These are phyloP conservation scores for Fusarium chaquense DNA, from an alignment of 2,329 filamentous ascomycete genomes.

Conservation along the genomic window DNA sequence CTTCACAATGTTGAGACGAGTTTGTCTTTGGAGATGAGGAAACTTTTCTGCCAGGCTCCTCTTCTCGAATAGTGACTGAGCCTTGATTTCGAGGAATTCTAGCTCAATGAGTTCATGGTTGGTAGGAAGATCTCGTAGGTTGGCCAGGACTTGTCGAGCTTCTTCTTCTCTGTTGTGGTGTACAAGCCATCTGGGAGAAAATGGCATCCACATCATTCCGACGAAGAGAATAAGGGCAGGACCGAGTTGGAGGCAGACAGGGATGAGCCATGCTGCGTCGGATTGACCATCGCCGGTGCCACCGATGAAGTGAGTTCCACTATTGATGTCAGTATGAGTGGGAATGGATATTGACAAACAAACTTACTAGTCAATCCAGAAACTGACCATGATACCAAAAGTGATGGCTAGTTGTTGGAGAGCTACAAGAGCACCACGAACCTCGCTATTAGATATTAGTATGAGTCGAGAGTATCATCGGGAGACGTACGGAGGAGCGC, in stretches of 20 bases:
- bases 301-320: constrained; percentile 74
- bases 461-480: accelerated
- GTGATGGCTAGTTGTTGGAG: constrained; percentile 66
- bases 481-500: constrained; percentile 56
- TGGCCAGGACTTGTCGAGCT: constrained; percentile 71
- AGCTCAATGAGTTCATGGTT: constrained; percentile 76
- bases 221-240: constrained; percentile 74
- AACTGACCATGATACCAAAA: constrained; percentile 73
- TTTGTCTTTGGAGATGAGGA: constrained; percentile 12
- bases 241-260: constrained; percentile 76
- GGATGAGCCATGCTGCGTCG: constrained; percentile 79
- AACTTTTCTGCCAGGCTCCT: constrained; percentile 23
- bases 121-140: constrained; percentile 68
- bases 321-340: background rate
- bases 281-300: constrained; percentile 65
- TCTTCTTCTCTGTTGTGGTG: constrained; percentile 78
- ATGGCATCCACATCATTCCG: constrained; percentile 85
- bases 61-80: constrained; percentile 82
- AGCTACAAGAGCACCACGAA: constrained; percentile 59
- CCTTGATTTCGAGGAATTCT: constrained; percentile 87
- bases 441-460: constrained; percentile 44
- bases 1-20: constrained; percentile 67
- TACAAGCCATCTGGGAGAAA: constrained; percentile 80
- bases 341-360: accelerated
- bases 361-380: constrained; percentile 70